Evolutionary conservation across 2,329 filamentous ascomycete species (phyloP).

Genomic region (Stromatinia cepivora): DNA sequence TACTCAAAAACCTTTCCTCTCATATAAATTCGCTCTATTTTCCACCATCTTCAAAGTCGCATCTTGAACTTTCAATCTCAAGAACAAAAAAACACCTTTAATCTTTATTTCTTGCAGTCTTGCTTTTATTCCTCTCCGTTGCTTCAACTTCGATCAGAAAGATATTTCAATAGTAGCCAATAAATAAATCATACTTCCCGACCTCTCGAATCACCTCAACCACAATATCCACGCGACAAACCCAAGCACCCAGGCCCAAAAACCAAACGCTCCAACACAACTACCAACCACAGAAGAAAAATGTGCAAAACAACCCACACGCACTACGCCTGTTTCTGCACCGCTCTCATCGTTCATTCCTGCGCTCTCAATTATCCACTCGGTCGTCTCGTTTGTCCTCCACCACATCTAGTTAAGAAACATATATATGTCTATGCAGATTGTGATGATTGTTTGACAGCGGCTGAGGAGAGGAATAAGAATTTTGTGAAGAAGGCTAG

Average conservation of each 20-base stretch:
- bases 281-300: too few relatives aligned
- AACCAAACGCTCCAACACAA: background rate
- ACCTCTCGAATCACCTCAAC: background rate
- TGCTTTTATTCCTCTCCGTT: background rate
- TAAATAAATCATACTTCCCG: background rate
- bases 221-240: background rate
- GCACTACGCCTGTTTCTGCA: slow-evolving; percentile 3
- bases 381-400: slow-evolving; percentile 2
- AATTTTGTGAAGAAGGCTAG: background rate
- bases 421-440: slow-evolving; percentile 6
- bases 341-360: background rate
- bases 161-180: background rate
- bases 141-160: background rate
- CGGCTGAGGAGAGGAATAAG: background rate
- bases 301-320: slow-evolving; percentile 17
- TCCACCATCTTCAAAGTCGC: too few relatives aligned
- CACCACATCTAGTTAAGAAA: background rate
- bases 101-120: background rate
- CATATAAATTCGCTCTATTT: background rate
- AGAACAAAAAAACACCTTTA: background rate
- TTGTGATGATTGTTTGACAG: background rate
- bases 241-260: background rate
- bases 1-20: too few relatives aligned
- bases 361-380: background rate
- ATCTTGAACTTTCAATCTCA: background rate